These are phyloP conservation scores for Lentinula detonsa DNA, from an alignment of 768 basidiomycete species.

Conservation along the genomic window DNA sequence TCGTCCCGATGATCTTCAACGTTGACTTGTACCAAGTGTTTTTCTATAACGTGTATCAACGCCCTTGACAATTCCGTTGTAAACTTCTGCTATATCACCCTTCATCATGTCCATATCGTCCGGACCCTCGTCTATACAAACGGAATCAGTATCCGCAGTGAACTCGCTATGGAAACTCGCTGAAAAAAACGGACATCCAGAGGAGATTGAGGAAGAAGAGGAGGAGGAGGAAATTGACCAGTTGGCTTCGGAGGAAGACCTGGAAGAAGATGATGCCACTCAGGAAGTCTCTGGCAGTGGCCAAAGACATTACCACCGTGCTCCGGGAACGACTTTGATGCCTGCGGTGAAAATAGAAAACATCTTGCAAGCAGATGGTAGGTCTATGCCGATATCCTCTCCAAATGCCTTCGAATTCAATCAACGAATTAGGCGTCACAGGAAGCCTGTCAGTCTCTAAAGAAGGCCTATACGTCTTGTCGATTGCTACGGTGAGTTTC, in stretches of 20 bases:
- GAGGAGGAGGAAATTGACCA: constrained; percentile 50
- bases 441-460: constrained; percentile 65
- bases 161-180: background rate
- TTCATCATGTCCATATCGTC: constrained; percentile 1
- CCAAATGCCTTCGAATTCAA: background rate
- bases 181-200: constrained; percentile 1
- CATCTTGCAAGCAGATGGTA: constrained; percentile 77
- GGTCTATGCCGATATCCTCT: constrained; percentile 9
- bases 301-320: constrained; percentile 27
- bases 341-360: constrained; percentile 65
- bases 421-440: constrained; percentile 31
- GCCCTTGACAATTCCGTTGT: no score
- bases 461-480: constrained; percentile 68
- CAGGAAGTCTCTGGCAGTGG: constrained; percentile 10
- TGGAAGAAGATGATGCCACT: constrained; percentile 22
- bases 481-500: constrained; percentile 63
- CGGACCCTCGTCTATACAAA: background rate
- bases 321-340: constrained; percentile 61
- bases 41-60: background rate
- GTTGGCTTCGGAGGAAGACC: constrained; percentile 51
- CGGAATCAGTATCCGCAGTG: background rate
- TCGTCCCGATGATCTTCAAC: background rate
- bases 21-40: background rate
- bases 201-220: background rate
- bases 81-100: background rate